Base-by-base conservation (phyloP, 169 alveolate species). In the Theileria annulata region DNA sequence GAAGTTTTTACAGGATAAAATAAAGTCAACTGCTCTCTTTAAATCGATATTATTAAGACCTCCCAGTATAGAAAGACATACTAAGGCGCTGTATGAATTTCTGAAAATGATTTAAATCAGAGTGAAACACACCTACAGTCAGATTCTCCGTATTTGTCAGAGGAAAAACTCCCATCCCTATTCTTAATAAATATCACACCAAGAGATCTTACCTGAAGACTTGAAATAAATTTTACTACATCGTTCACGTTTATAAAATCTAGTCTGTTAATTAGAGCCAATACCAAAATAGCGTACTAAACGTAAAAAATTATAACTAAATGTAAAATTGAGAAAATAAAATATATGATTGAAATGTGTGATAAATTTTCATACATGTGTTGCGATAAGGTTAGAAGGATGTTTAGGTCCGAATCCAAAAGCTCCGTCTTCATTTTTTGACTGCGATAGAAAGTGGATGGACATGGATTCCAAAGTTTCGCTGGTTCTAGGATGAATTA, bases 71-170 rank as follows among this genome's bases (percentile, higher is more conserved):
- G 96, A 87, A 54, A 97, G 88, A 47, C 96, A 89, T 27, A 96
- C 91, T 54, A 96, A 82, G 10, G 98, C 98, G 86, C 98, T 93
- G 79, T 96, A 97, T 35, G 95, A 88, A 90, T 95, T 95, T 25
- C 87, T 79, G 30, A 37, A 25, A n/a, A 23, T 9, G 10, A 13
- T 15, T 23, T 23, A 12, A 28, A 31, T 3, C 0, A 13, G 3
- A 13, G 15, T 5, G 23, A 25, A 12, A n/a, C n/a, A 35, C 23
- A 79, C 84, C 99, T 87, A 54, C 97, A 84, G 77, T 97, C 99
- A 17, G 95, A 94, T 79, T 97, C 99, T 21, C 97, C 97, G 93
- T 95, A 96, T 33, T 73, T 74, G 87, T 97, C 99, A 42, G 98
- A 96, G 66, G 84, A 92, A 86, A 96, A 96, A 33, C 98, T 92